Evolutionary conservation across 306 rosid genomes (phyloP).

Genomic region (Vachellia collinsii): DNA sequence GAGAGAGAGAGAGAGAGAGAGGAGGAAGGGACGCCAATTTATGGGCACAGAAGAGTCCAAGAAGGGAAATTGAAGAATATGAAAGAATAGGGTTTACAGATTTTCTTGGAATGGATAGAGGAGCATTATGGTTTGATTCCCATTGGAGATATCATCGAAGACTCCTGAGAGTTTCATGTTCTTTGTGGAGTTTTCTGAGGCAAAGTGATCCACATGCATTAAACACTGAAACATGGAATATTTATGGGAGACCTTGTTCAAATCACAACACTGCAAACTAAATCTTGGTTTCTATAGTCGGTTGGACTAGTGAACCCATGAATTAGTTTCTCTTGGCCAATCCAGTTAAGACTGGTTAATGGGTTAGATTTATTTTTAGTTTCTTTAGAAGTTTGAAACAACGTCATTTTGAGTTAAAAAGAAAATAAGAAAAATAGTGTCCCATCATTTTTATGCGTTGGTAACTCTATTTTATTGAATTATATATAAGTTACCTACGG

Average conservation of each 20-base stretch:
- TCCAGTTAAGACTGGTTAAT: too few species aligned
- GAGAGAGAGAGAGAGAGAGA: too few species aligned
- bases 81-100: conserved; percentile 22
- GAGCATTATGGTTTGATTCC: neutral
- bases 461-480: too few species aligned
- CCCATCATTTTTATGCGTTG: too few species aligned
- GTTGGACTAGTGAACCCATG: too few species aligned
- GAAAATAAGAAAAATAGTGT: too few species aligned
- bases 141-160: neutral
- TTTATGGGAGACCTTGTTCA: neutral
- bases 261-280: neutral
- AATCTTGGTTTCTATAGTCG: neutral
- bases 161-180: neutral
- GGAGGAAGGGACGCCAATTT: too few species aligned
- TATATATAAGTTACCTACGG: too few species aligned
- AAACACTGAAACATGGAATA: neutral
- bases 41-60: conserved; percentile 14
- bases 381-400: too few species aligned
- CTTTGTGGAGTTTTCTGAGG: conserved; percentile 1
- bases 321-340: too few species aligned
- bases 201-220: neutral
- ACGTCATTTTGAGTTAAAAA: too few species aligned
- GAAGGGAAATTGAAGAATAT: neutral
- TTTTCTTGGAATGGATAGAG: conserved; percentile 13
- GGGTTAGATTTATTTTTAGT: too few species aligned